phyloP scores from a whole-genome alignment of 1,284 basidiomycete genomes.

The Puccinia triticina region DNA sequence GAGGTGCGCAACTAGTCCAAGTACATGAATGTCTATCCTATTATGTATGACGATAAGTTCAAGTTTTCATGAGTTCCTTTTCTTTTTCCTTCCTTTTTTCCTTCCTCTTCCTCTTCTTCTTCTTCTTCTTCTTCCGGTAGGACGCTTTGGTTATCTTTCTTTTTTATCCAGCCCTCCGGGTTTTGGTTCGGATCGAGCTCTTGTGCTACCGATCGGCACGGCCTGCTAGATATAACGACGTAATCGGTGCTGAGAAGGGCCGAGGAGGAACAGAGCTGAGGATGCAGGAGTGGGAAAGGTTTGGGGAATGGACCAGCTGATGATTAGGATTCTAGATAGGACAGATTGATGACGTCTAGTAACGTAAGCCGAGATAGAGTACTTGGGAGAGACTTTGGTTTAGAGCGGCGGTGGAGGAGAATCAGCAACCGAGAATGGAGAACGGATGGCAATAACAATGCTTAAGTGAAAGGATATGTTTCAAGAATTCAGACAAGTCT shows the following conservation, averaged over 20 bases:
- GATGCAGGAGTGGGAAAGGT: background rate
- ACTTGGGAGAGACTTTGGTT: too few relatives aligned
- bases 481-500: too few relatives aligned
- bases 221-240: background rate
- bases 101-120: background rate
- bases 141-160: background rate
- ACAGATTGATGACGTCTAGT: background rate
- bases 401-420: constrained; percentile 14
- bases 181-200: background rate
- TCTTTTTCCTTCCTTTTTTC: background rate
- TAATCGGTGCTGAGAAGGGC: background rate
- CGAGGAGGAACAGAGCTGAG: background rate
- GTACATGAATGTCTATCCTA: constrained; percentile 16
- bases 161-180: background rate
- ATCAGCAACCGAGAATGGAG: background rate
- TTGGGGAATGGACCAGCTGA: background rate
- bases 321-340: background rate
- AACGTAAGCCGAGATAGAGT: constrained; percentile 12
- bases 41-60: background rate
- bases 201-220: background rate
- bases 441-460: background rate
- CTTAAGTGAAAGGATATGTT: too few relatives aligned
- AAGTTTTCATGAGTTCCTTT: background rate
- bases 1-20: background rate
- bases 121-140: constrained; percentile 9